Evolutionary conservation across 139 green algal species (phyloP).

Genomic region (Tetradesmus lagerheimii): DNA sequence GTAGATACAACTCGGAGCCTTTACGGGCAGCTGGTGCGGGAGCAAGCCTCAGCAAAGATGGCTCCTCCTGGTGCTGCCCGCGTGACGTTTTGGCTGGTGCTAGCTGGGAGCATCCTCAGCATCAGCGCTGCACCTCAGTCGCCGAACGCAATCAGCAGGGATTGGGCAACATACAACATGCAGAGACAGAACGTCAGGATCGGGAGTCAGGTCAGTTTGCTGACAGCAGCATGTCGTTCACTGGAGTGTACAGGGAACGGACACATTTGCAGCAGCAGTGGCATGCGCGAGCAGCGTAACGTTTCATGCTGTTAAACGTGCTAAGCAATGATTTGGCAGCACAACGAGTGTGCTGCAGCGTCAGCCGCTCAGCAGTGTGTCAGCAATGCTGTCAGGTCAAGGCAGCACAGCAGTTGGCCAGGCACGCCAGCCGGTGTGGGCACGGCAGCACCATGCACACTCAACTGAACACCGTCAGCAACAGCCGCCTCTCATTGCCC

Average conservation of each 20-base stretch:
- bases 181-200: constrained; percentile 23
- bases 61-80: constrained; percentile 8
- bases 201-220: not conserved
- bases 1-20: not conserved
- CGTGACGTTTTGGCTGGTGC: constrained; percentile 14
- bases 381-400: too few species aligned
- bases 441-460: too few species aligned
- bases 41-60: not conserved
- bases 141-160: constrained; percentile 13
- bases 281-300: not conserved
- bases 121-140: not conserved
- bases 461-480: too few species aligned
- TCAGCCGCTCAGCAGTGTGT: too few species aligned
- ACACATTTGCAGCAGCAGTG: not conserved
- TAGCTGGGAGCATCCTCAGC: not conserved
- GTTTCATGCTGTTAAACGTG: not conserved
- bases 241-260: not conserved
- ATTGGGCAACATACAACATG: constrained; percentile 21
- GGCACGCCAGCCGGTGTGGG: too few species aligned
- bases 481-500: too few species aligned
- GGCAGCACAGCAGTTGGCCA: too few species aligned
- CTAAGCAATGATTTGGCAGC: not conserved
- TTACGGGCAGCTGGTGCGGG: not conserved
- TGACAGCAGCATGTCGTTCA: not conserved
- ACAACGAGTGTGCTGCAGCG: not conserved